phyloP scores from a whole-genome alignment of 1,139 yeast genomes.

The Candida sojae region DNA sequence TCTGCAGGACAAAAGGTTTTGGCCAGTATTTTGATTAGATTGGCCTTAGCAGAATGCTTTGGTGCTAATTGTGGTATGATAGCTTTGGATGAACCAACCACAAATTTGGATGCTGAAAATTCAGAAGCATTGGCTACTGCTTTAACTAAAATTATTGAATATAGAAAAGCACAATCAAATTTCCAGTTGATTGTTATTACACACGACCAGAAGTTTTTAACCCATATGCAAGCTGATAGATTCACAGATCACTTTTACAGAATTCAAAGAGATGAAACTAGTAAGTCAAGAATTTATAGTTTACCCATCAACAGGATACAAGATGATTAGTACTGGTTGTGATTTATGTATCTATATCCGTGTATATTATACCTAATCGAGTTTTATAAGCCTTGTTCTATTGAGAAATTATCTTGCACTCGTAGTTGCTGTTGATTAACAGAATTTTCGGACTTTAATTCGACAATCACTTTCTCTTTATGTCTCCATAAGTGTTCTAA shows the following conservation, averaged over 20 bases:
- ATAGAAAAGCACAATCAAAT: conserved; percentile 76
- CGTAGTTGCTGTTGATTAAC: not conserved
- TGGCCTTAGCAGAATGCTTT: conserved; percentile 94
- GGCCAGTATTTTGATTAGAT: conserved; percentile 86
- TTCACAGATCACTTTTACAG: conserved; percentile 90
- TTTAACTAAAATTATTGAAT: conserved; percentile 70
- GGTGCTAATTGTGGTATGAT: conserved; percentile 94
- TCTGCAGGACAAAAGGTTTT: conserved; percentile 97
- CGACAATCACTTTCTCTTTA: conserved; percentile 48
- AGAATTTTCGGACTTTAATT: conserved; percentile 11
- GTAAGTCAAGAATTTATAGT: conserved; percentile 68
- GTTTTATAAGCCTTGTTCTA: not conserved
- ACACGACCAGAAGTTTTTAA: conserved; percentile 89
- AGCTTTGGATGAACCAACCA: conserved; percentile 97
- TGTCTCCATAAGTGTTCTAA: conserved; percentile 70
- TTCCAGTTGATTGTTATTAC: conserved; percentile 95
- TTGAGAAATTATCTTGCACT: conserved; percentile 1
- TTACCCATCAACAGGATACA: conserved; percentile 44
- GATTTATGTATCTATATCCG: not conserved
- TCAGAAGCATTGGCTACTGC: conserved; percentile 86
- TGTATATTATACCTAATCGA: not conserved
- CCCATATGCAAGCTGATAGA: conserved; percentile 79
- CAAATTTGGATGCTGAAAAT: conserved; percentile 89
- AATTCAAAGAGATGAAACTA: conserved; percentile 77
- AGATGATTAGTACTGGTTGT: conserved; percentile 19